phyloP scores from a whole-genome alignment of 1,139 yeast genomes.

The Protomyces inouyei region DNA sequence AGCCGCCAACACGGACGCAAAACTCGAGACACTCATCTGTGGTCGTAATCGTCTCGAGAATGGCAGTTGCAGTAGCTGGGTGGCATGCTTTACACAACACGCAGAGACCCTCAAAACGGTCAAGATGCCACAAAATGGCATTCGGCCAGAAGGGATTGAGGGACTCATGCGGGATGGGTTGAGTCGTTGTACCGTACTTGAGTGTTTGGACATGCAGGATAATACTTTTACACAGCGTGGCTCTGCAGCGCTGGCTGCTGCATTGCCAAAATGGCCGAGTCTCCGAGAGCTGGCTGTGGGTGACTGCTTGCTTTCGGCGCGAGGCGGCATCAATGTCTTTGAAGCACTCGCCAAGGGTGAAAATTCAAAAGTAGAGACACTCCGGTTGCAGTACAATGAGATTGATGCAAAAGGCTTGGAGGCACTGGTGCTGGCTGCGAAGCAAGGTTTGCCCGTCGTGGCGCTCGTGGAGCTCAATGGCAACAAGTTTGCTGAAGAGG shows the following conservation, averaged over 20 bases:
- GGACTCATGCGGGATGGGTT: slow-evolving; percentile 71
- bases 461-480: slow-evolving; percentile 79
- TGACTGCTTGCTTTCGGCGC: slow-evolving; percentile 77
- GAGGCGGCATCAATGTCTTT: slow-evolving; percentile 56
- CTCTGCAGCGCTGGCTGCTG: slow-evolving; percentile 64
- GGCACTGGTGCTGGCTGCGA: slow-evolving; percentile 52
- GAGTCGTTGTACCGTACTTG: slow-evolving; percentile 53
- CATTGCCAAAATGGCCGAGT: slow-evolving; percentile 52
- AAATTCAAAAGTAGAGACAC: slow-evolving; percentile 48
- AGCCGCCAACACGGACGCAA: slow-evolving; percentile 63
- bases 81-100: slow-evolving; percentile 73
- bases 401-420: slow-evolving; percentile 63
- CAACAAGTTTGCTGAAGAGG: slow-evolving; percentile 79
- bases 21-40: slow-evolving; percentile 78
- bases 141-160: slow-evolving; percentile 86
- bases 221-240: slow-evolving; percentile 86
- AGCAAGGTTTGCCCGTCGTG: slow-evolving; percentile 56
- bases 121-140: slow-evolving; percentile 89
- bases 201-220: slow-evolving; percentile 82
- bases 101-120: slow-evolving; percentile 59
- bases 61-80: slow-evolving; percentile 65
- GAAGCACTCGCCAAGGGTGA: slow-evolving; percentile 38
- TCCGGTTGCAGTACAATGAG: slow-evolving; percentile 86
- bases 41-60: slow-evolving; percentile 95
- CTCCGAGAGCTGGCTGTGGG: slow-evolving; percentile 76